Base-by-base conservation (phyloP, 176 grass and related monocot species). In the Themeda triandra region DNA sequence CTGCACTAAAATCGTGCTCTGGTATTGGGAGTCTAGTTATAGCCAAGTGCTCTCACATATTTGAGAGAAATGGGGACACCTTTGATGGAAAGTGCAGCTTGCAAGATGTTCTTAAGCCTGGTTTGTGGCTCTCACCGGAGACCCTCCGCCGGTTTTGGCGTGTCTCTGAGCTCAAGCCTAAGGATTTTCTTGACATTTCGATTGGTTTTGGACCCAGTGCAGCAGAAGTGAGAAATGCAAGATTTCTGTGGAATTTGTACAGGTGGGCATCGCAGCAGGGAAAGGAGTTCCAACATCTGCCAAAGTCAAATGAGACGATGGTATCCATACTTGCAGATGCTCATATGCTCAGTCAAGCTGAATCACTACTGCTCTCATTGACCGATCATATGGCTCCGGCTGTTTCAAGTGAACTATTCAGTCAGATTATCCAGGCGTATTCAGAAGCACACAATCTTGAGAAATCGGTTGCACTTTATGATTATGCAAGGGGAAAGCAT, bases 211-310 rank as follows among this genome's bases (percentile, higher is more conserved):
- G 82, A 25, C 33, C 66, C 15, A 83, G 23, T 18, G 93, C 71
- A 4, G 53, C 41, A 68, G 80, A 91, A 71, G 56, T 92, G 39
- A 93, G 87, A 60, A 86, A 92, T 12, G 85, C 89, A 9, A 87
- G 51, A 8, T 95, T 93, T 80, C 80, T 95, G 35, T 93, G 87
- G 91, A 93, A 93, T 37, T 83, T 98, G 80, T 95, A 95, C 46
- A 90, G 82, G 59, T 95, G 96, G 96, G 79, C 91, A n/a, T 76
- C 56, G 4, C 67, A 59, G 63, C 91, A 93, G 65, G 89, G 69
- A 62, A 85, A 76, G 73, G 87, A 75, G 28, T 98, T 95, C 78
- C 66, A 54, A 48, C 96, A 98, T 89, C 89, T 93, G 21, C 82
- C 91, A 32, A 92, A 80, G 73, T 95, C 96, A 6, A 95, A 92